Evolutionary conservation across 2,329 filamentous ascomycete species (phyloP), one percentile per base, ranked within the genome.

Genomic region (Aureobasidium melanogenum): DNA sequence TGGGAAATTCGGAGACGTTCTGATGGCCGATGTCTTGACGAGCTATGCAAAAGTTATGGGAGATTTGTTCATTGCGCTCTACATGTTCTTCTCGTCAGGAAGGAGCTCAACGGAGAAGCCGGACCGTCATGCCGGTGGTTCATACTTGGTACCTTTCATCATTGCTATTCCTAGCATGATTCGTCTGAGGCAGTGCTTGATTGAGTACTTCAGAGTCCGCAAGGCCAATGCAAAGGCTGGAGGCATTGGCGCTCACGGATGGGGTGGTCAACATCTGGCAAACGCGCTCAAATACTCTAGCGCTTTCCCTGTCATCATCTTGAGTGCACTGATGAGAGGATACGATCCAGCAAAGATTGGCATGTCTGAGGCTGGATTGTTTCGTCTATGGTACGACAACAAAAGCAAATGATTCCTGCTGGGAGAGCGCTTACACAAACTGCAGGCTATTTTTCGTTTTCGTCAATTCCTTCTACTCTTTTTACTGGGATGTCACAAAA

Each of bases 401-500:
- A 32, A 8, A 14, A 52, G n/a, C n/a, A 28, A 19, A 22, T 9
- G 17, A 17, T 12, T 26, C 17, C 28, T 17, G 5, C 19, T 39
- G 7, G 12, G n/a, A 30, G 4, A n/a, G 6, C 24, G 22, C 41
- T 58, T 50, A 52, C 38, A 62, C 30, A 17, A 12, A 19, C 10
- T 76, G 78, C 51, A 94, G 90, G 86, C 77, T 95, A 32, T 75
- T 82, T 38, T 88, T 88, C 46, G 88, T 90, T 32, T 77, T 91
- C 36, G 71, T 94, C 68, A 97, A 99, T 74, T 95, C 90, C 15
- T 79, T 88, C 47, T 99, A 96, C 76, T 91, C 88, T n/a, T 97
- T 97, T 78, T 99, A 94, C 80, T 99, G 94, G 94, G 94, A 99
- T 69, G 86, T 97, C 32, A 82, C 90, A 60, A 94, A 92, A 77